Evolutionary conservation across 225 moss, liverwort and hornwort genomes (phyloP), one percentile per base, ranked within the genome.

Genomic region (Antitrichia curtipendula): DNA sequence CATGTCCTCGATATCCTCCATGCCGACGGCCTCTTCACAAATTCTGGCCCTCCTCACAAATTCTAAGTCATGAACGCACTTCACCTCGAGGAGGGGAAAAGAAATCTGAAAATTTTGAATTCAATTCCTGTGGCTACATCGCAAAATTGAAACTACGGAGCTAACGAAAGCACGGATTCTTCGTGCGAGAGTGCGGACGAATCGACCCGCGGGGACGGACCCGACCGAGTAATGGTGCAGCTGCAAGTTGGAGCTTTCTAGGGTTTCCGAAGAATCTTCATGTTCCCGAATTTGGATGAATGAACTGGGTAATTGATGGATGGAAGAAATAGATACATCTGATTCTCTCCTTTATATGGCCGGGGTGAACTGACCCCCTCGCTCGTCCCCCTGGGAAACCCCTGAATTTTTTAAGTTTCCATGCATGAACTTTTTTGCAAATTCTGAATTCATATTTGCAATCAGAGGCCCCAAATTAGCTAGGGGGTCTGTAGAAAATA

Each of bases 1-100:
- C 92, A 97, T 87, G 59, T 97, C 97, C 90, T 97, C 96, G 14
- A 97, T 96, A 66, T 97, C 96, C 73, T 94, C 95, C 96, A 96
- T 96, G 49, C 36, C 72, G 11, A 36, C 68, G 41, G 24, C 74
- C 58, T 43, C 54, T n/a, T 58, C 56, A 13, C 59, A 75, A 76
- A 66, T 81, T 29, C 58, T 50, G 24, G 7, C 29, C 4, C 16
- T 7, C 64, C 59, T 53, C 52, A 25, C 74, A 54, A 74, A 54
- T 29, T n/a, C 71, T 56, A 68, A 78, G 41, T 61, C 90, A 88
- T 90, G 20, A 19, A 86, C 61, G 7, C 70, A 87, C 25, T 75
- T 20, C 53, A 57, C 74, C 64, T 28, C 43, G 23, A 17, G 40
- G 7, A 12, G 5, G 7, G 31, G 47, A 41, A 34, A 27, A n/a